phyloP scores from a whole-genome alignment of 495 filamentous ascomycete species.

The Podospora anserina region DNA sequence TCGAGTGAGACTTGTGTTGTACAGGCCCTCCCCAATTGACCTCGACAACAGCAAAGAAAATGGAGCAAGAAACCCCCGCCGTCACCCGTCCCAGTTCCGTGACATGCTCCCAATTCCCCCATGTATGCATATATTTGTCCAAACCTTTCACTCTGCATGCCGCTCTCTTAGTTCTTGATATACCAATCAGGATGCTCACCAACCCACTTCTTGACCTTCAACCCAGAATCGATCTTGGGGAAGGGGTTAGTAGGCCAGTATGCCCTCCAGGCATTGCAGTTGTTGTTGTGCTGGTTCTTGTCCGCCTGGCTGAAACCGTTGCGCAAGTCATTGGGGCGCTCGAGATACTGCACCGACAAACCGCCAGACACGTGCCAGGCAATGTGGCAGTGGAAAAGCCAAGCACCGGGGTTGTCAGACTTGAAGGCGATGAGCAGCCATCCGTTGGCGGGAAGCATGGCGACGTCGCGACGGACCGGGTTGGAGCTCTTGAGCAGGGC shows the following conservation, averaged over 20 bases:
- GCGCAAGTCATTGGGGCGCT: constrained; percentile 35
- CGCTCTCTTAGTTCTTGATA: not conserved
- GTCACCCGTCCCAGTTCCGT: not conserved
- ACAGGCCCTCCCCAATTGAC: not conserved
- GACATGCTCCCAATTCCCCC: not conserved
- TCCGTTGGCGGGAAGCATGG: constrained; percentile 46
- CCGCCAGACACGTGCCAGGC: constrained; percentile 54
- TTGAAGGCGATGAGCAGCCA: constrained; percentile 54
- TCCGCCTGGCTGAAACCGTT: constrained; percentile 23
- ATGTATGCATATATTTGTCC: not conserved
- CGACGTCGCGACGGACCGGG: constrained; percentile 60
- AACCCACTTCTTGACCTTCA: constrained; percentile 21
- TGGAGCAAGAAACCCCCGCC: not conserved
- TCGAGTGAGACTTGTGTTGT: not conserved
- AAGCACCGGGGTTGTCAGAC: constrained; percentile 56
- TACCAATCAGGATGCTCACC: constrained; percentile 16
- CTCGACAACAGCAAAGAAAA: not conserved
- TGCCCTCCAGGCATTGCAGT: constrained; percentile 28
- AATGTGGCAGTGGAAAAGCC: constrained; percentile 59
- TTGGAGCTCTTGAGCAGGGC: constrained; percentile 41
- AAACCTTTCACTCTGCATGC: not conserved
- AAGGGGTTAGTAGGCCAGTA: constrained; percentile 28
- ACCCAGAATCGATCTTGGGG: constrained; percentile 30
- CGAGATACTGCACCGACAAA: constrained; percentile 48
- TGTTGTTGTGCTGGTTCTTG: constrained; percentile 20